These are phyloP conservation scores for Jatropha podagrica DNA, from an alignment of 441 rosid species.

Conservation along the genomic window DNA sequence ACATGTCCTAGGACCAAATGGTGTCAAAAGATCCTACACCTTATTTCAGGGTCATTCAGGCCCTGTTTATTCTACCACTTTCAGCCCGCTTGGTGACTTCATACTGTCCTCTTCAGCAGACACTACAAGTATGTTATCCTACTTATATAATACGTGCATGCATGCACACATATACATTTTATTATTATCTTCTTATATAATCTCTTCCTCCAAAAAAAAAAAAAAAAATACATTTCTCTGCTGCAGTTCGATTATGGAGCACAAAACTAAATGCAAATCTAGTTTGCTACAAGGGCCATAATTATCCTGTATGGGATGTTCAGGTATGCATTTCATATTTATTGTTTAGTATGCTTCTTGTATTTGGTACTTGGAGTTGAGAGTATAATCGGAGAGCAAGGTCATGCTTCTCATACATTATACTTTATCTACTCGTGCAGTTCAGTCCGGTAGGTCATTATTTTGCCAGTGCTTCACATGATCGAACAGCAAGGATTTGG, in stretches of 20 bases:
- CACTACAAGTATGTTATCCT: constrained; percentile 57
- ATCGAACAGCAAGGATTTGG: constrained; percentile 95
- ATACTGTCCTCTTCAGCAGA: constrained; percentile 92
- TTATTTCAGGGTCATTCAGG: constrained; percentile 91
- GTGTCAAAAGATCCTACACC: constrained; percentile 64
- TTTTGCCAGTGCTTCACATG: constrained; percentile 97
- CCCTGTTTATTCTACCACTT: constrained; percentile 88
- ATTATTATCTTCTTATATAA: background rate
- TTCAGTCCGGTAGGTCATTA: constrained; percentile 97
- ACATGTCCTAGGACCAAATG: constrained; percentile 43
- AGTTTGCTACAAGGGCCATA: constrained; percentile 98
- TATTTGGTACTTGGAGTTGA: background rate
- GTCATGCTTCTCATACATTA: constrained; percentile 8
- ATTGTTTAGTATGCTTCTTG: background rate
- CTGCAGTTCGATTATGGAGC: constrained; percentile 91
- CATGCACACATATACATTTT: background rate
- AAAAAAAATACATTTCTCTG: constrained; percentile 16
- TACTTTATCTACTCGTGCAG: constrained; percentile 52
- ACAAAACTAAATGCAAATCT: constrained; percentile 91
- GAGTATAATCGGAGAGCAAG: background rate
- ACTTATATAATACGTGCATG: background rate
- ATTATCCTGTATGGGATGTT: constrained; percentile 98
- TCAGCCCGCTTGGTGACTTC: constrained; percentile 91
- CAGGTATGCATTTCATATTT: constrained; percentile 53
- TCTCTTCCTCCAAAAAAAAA: background rate